A percentile compares a stretch with the other conserved stretches of the same genome.
These are phyloP conservation scores for Eucalyptus erythrocorys DNA, from an alignment of 345 rosid species.

Conservation along the genomic window DNA sequence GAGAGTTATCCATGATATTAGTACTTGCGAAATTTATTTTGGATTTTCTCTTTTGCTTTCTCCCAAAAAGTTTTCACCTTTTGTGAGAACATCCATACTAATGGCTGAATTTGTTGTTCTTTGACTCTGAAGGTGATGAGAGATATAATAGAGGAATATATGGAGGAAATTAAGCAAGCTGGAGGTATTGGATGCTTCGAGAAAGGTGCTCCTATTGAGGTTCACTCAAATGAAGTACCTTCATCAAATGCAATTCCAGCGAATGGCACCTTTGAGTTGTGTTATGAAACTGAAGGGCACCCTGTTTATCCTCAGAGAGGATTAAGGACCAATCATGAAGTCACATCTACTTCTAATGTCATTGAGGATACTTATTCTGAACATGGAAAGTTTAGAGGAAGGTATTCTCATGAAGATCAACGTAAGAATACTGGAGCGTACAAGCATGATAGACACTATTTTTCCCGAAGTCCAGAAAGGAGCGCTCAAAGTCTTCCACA, in stretches of 20 bases:
- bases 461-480: constrained; percentile 19
- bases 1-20: not conserved
- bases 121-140: constrained; percentile 44
- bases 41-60: not conserved
- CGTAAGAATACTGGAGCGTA: constrained; percentile 2
- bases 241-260: not conserved
- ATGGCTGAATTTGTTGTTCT: not conserved
- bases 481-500: constrained; percentile 12
- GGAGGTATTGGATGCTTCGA: constrained; percentile 88
- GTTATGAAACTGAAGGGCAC: constrained; percentile 2
- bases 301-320: constrained; percentile 9
- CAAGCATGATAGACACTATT: constrained; percentile 12
- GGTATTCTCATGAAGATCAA: constrained; percentile 1
- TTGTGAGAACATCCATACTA: not conserved
- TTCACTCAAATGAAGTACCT: constrained; percentile 8
- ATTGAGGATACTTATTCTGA: constrained; percentile 11
- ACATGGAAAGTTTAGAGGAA: constrained; percentile 9
- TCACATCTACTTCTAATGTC: not conserved
- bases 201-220: constrained; percentile 26
- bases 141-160: constrained; percentile 80
- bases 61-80: not conserved
- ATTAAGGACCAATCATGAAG: constrained; percentile 6
- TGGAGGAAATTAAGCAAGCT: constrained; percentile 72
- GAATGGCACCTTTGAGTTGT: constrained; percentile 1
- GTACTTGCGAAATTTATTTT: not conserved